These are phyloP conservation scores for Chytridiales sp. DNA, from an alignment of 371 early-diverging fungal species.

Conservation along the genomic window DNA sequence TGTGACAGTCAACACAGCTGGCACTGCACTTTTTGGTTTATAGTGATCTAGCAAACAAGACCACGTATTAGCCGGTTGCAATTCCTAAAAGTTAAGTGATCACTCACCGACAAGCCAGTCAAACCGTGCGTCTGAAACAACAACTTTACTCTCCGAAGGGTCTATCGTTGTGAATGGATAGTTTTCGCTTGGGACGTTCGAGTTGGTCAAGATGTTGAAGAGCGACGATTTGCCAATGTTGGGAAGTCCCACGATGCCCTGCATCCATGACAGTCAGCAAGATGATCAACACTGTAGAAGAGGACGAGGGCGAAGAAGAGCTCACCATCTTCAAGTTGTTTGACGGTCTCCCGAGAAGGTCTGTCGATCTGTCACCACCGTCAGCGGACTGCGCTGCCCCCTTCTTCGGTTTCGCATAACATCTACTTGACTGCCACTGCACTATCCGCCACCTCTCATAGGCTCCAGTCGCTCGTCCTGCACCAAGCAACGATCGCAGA, in stretches of 20 bases:
- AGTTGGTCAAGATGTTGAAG: conserved; percentile 94
- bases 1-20: conserved; percentile 80
- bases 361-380: too few species aligned
- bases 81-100: too few species aligned
- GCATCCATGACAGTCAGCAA: neutral
- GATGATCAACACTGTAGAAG: neutral
- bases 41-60: too few species aligned
- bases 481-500: too few species aligned
- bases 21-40: conserved; percentile 57
- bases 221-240: conserved; percentile 98
- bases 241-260: conserved; percentile 95
- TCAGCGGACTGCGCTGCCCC: too few species aligned
- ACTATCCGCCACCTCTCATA: too few species aligned
- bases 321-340: conserved; percentile 86
- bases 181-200: conserved; percentile 70
- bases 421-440: too few species aligned
- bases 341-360: conserved; percentile 80
- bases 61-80: too few species aligned
- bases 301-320: neutral
- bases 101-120: conserved; percentile 85
- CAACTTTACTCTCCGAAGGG: conserved; percentile 88
- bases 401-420: too few species aligned
- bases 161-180: conserved; percentile 75
- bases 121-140: conserved; percentile 93
- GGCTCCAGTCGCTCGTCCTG: too few species aligned